Conservation (phyloP, 345 rosid species). For the Firmiana major region DNA sequence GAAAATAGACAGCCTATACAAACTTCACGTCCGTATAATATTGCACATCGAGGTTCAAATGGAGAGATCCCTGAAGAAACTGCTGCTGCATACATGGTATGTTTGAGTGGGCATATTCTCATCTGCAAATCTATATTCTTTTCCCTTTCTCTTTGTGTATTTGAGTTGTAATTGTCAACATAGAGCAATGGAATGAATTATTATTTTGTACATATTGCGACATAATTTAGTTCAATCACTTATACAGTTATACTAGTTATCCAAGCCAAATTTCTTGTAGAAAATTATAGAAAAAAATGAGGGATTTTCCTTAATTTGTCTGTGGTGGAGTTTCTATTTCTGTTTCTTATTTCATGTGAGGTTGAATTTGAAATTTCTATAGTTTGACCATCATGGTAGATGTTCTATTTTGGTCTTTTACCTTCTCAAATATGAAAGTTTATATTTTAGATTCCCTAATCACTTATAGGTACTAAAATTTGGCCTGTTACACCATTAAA, state of each 20-base stretch:
- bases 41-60: conserved; percentile 94
- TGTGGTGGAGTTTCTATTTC: neutral
- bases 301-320: neutral
- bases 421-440: neutral
- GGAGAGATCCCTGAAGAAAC: conserved; percentile 99
- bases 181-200: neutral
- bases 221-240: neutral
- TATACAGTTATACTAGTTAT: neutral
- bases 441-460: neutral
- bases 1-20: conserved; percentile 57
- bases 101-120: conserved; percentile 2
- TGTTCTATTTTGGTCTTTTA: neutral
- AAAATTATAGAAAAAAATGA: neutral
- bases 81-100: conserved; percentile 78
- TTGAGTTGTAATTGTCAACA: neutral
- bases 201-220: neutral
- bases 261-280: neutral
- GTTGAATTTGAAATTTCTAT: neutral
- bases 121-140: neutral
- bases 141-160: neutral
- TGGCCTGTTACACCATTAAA: neutral
- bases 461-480: neutral
- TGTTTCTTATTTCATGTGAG: neutral
- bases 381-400: neutral
- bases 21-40: conserved; percentile 79